Evolutionary conservation across 495 filamentous ascomycete species (phyloP).

Genomic region (Beverwykella pulmonaria): DNA sequence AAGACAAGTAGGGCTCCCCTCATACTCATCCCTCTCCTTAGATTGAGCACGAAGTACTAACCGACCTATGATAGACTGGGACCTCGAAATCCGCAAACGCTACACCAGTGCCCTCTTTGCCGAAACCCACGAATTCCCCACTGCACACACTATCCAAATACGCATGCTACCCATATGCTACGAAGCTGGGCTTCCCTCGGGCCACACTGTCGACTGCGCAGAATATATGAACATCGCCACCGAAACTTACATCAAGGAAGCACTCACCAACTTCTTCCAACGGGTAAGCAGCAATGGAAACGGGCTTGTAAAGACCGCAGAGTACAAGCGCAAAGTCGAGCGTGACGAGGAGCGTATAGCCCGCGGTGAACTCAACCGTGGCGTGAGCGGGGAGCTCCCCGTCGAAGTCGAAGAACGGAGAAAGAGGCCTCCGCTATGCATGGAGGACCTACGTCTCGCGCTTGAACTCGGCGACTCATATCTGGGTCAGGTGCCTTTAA

Average conservation of each 20-base stretch:
- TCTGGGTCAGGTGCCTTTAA: conserved; percentile 74
- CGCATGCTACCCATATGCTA: conserved; percentile 95
- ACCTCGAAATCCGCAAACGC: conserved; percentile 86
- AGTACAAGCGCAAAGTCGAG: conserved; percentile 71
- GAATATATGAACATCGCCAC: conserved; percentile 88
- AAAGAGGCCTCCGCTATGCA: conserved; percentile 67
- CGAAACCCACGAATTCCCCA: conserved; percentile 93
- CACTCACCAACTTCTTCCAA: conserved; percentile 74
- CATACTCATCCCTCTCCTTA: background rate
- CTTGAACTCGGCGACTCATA: conserved; percentile 73
- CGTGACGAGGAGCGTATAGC: conserved; percentile 69
- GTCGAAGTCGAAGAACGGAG: conserved; percentile 71
- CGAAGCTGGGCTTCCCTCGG: conserved; percentile 80
- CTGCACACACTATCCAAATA: conserved; percentile 71
- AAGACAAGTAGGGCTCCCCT: conserved; percentile 75
- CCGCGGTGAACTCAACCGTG: conserved; percentile 65
- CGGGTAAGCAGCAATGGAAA: conserved; percentile 80
- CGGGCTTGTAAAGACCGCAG: conserved; percentile 75
- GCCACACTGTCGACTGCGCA: conserved; percentile 70
- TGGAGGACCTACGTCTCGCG: conserved; percentile 77
- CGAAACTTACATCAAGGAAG: conserved; percentile 90
- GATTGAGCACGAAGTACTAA: background rate
- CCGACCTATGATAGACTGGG: conserved; percentile 39
- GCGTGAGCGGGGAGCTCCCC: conserved; percentile 75
- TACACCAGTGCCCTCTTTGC: conserved; percentile 82